Evolutionary conservation across 23 red algal species (phyloP).

Genomic region (Gracilaria caudata): DNA sequence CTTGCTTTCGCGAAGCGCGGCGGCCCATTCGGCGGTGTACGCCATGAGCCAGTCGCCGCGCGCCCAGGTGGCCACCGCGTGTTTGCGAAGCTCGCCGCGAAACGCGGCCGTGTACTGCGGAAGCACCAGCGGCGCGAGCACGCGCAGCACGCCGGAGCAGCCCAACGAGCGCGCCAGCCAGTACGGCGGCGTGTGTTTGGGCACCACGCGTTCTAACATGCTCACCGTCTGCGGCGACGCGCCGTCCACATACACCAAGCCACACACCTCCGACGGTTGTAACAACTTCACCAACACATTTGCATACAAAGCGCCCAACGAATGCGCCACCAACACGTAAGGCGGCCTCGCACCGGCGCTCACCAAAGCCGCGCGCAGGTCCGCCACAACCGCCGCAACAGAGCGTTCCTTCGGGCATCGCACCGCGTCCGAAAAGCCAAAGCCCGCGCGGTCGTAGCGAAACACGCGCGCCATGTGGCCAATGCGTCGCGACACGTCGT

Average conservation of each 20-base stretch:
- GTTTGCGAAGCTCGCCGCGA: not conserved
- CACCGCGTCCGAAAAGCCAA: conserved; percentile 26
- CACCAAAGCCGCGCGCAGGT: not conserved
- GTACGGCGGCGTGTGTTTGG: conserved; percentile 1
- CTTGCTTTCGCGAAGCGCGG: conserved; percentile 16
- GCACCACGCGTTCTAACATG: conserved; percentile 20
- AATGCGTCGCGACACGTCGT: not conserved
- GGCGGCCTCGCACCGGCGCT: conserved; percentile 35
- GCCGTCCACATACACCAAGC: conserved; percentile 63
- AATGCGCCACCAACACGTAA: conserved; percentile 57
- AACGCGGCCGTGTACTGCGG: conserved; percentile 29
- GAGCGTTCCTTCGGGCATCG: not conserved
- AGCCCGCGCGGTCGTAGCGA: conserved; percentile 59
- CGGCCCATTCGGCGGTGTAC: conserved; percentile 50
- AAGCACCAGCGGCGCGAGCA: conserved; percentile 29
- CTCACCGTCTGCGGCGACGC: conserved; percentile 25
- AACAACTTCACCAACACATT: not conserved
- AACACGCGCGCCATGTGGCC: conserved; percentile 25
- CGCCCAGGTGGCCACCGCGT: conserved; percentile 31
- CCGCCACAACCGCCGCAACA: not conserved
- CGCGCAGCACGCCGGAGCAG: conserved; percentile 22
- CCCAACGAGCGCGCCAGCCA: conserved; percentile 35
- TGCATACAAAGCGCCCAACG: conserved; percentile 47
- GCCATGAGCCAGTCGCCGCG: conserved; percentile 46
- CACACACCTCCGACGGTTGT: conserved; percentile 37